Base-by-base conservation (phyloP, 2,329 filamentous ascomycete genomes). In the Penicillium sp. region DNA sequence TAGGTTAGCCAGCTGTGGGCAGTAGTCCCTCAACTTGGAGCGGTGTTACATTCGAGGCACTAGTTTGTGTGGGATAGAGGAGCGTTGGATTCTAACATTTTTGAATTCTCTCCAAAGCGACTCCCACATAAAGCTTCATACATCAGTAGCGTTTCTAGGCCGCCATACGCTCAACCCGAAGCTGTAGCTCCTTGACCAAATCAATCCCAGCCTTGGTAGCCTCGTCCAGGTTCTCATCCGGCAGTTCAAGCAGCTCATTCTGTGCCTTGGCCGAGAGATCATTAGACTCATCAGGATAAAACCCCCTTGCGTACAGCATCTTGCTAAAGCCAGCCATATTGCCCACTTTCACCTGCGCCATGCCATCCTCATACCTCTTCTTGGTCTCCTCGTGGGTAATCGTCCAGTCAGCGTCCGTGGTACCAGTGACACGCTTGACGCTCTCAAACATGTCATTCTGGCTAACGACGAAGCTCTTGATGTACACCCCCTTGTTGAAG, bases 391-490 rank as follows among this genome's bases (percentile, higher is more conserved):
- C 81, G 7, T 80, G 72, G 1, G 68, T 76, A 56, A 90, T 80
- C 2, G 69, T 79, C 88, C 88, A 91, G 66, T 89, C 87, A 0
- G 71, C 73, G 40, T 87, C 83, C 1, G 75, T 82, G 0, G 82
- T 85, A 0, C 81, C 81, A 0, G 83, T 83, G 4, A 87, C 86
- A 0, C 83, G 81, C 66, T 87, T 79, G 13, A 87, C 73, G n/a
- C 81, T 82, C 40, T 83, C 81, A 55, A 90, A 79, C 77, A 90
- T 89, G 10, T 90, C 87, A 11, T 80, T 79, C 71, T 91, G 88
- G 59, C 74, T 85, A 60, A 87, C 64, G 11, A 75, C 70, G 74
- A 89, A 90, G 60, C 83, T 87, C 7, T 77, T 79, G 11, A 87
- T 64, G 64, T 80, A 84, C 1, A 88, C 67, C 0, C 66, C 62